Base-by-base conservation (phyloP, 1,139 yeast genomes). In the Suhomyces choctaworum region DNA sequence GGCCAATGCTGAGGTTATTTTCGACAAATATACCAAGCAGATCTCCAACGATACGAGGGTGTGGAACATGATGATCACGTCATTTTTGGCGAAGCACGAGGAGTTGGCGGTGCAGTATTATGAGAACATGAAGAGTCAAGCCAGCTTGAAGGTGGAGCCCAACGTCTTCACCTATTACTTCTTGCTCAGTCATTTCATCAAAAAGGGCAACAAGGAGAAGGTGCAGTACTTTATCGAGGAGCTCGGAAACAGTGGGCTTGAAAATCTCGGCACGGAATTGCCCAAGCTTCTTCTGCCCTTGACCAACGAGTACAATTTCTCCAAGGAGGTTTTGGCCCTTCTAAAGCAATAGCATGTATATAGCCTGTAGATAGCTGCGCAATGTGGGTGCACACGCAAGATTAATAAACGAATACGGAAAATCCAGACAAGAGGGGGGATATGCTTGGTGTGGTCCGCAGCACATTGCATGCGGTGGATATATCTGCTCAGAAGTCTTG, bases 31-130 rank as follows among this genome's bases (percentile, higher is more conserved):
- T 49, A 52, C 70, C 27, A 48, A 56, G 32, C 41, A 46, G 13
- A 45, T 56, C 27, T 42, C 50, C 20, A 58, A 58, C 37, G 66
- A 66, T 14, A 57, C 76, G 6, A 62, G 79, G 31, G 62, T 73
- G 27, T 82, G 82, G 76, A 82, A 84, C 54, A 68, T 76, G 54
- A 66, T 84, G 58, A 73, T 85, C 42, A 64, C 63, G 22, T 77
- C 78, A 4, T 66, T 73, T 40, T 57, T 71, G 27, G 47, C 49
- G 24, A 64, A 62, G 32, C 56, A 65, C 31, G 66, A 63, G 25
- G 52, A 49, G 13, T 61, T 66, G 44, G 78, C 80, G 1, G 45
- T 63, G 30, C 51, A 58, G 5, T 72, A 74, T 51, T 72, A 69
- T 44, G 44, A 53, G 4, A 51, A 48, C 25, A 55, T 60, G 45